Base-by-base conservation (phyloP, 495 filamentous ascomycete genomes). In the Penicillium canescens region DNA sequence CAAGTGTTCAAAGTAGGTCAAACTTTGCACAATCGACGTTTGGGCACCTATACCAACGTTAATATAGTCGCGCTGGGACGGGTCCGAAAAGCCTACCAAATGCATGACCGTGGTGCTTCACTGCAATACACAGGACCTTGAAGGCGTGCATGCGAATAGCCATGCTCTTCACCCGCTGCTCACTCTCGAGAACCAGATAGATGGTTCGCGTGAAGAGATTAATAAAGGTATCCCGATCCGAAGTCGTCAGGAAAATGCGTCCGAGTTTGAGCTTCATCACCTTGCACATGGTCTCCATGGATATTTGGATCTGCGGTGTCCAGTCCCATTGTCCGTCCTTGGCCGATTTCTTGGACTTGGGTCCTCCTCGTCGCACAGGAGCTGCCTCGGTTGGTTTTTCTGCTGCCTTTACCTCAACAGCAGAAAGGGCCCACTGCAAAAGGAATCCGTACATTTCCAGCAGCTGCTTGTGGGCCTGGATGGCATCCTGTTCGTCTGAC, bases 1-100 rank as follows among this genome's bases (percentile, higher is more conserved):
- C 13, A 99, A 73, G 68, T 99, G 94, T 69, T 99, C 94, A 53
- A 97, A 99, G 70, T 99, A 99, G 0, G 95, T 94, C 51, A 99
- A 74, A 61, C 92, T 98, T 65, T 98, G 94, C 42, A 97, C 89
- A 66, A 98, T 96, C 8, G 92, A 95, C 6, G 95, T 98, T 82
- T 98, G 94, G 18, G 94, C 95, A 42, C 90, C 93, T 96, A 54
- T 16, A n/a, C 28, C 18, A 13, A 13, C 3, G 14, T 46, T 69
- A 37, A 74, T 24, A n/a, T 18, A 36, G 14, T 16, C 20, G 3
- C 14, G 46, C 12, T 18, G 8, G 13, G 1, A n/a, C 6, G 2
- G 6, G 7, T 8, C 28, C 28, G 7, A 4, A 0, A 31, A 10
- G 58, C 81, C 54, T 80, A 96, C 92, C 92, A 67, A 96, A 97